Evolutionary conservation across 1,284 basidiomycete genomes (phyloP).

Genomic region (Irpex sp.): DNA sequence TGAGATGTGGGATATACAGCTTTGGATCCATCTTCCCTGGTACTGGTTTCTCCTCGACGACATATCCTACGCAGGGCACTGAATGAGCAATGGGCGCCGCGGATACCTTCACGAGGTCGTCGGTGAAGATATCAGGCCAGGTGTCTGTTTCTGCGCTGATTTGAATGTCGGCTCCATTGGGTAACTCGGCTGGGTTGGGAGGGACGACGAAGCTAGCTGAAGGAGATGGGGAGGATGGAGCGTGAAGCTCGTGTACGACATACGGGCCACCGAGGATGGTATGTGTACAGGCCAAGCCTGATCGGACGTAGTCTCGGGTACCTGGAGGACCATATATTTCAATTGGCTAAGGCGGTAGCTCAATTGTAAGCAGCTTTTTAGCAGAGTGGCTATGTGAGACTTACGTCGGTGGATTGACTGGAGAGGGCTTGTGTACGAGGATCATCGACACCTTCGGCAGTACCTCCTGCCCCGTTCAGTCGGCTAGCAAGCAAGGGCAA

Average conservation of each 20-base stretch:
- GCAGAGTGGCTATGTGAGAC: neutral
- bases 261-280: conserved; percentile 71
- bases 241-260: conserved; percentile 87
- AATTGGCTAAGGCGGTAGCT: conserved; percentile 41
- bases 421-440: conserved; percentile 35
- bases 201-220: conserved; percentile 38
- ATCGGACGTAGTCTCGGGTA: conserved; percentile 80
- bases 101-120: conserved; percentile 64
- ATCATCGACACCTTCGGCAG: conserved; percentile 57
- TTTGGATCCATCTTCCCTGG: conserved; percentile 73
- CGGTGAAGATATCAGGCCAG: conserved; percentile 70
- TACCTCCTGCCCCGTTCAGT: conserved; percentile 71
- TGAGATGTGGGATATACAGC: conserved; percentile 60
- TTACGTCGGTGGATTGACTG: neutral
- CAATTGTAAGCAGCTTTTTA: neutral
- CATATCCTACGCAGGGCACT: conserved; percentile 83
- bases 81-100: conserved; percentile 84
- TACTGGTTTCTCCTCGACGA: conserved; percentile 73
- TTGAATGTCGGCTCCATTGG: conserved; percentile 63
- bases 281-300: conserved; percentile 68
- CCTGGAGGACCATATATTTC: conserved; percentile 91
- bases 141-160: conserved; percentile 48
- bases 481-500: conserved; percentile 68
- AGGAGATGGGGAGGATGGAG: conserved; percentile 50
- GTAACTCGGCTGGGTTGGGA: conserved; percentile 54